Conservation (phyloP, 2,329 filamentous ascomycete species). For the Hypoxylon rubiginosum region DNA sequence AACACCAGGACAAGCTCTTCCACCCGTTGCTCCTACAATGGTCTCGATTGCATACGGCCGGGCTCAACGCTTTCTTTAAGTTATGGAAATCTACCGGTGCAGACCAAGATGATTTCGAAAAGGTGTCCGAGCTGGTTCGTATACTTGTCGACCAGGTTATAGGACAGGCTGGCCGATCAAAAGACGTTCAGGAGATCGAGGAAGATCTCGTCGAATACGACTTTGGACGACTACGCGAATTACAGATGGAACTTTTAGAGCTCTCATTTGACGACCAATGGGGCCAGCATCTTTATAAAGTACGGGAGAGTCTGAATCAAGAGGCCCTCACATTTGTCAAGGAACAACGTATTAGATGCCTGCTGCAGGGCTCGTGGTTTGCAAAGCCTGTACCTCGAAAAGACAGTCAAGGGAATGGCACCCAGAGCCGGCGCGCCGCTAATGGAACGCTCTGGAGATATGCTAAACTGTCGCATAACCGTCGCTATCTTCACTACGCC, state of each 20-base stretch:
- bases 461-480: conserved; percentile 89
- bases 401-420: conserved; percentile 58
- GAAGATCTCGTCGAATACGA: conserved; percentile 90
- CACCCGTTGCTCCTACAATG: conserved; percentile 91
- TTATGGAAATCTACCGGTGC: conserved; percentile 94
- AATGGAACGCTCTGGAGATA: conserved; percentile 79
- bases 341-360: conserved; percentile 91
- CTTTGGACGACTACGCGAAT: conserved; percentile 79
- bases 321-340: conserved; percentile 97
- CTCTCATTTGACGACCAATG: conserved; percentile 94
- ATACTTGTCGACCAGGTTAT: conserved; percentile 93
- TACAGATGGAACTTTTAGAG: conserved; percentile 95
- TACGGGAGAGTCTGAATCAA: conserved; percentile 90
- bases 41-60: conserved; percentile 89
- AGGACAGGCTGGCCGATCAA: conserved; percentile 83
- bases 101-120: conserved; percentile 88
- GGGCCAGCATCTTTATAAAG: conserved; percentile 89
- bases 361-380: conserved; percentile 94
- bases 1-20: conserved; percentile 88
- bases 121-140: conserved; percentile 90
- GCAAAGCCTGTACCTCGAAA: conserved; percentile 62
- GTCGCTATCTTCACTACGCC: conserved; percentile 89
- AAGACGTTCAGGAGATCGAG: conserved; percentile 88
- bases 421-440: conserved; percentile 56
- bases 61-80: conserved; percentile 87